Percentiles rank a stretch among this genome's conserved stretches.
These are phyloP conservation scores for Mortierella sp. DNA, from an alignment of 371 early-diverging fungal species.

Conservation along the genomic window DNA sequence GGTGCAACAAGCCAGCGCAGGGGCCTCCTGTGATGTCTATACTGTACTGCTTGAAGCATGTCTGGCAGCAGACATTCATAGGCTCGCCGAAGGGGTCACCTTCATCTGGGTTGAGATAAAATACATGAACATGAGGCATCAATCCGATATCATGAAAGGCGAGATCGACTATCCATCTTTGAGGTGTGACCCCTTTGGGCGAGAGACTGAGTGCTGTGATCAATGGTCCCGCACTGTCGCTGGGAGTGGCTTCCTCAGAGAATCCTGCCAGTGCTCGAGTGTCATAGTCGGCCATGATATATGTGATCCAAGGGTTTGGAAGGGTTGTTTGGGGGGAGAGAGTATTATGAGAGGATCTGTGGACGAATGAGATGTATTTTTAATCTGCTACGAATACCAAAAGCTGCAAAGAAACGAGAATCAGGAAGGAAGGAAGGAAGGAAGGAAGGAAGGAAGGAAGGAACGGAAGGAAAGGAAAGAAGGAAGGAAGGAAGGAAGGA, in stretches of 20 bases:
- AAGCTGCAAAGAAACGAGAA: no score
- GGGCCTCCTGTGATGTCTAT: neutral
- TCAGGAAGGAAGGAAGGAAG: no score
- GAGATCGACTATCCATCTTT: slow-evolving; percentile 37
- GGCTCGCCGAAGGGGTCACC: neutral
- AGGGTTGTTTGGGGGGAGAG: no score
- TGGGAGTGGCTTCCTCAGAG: neutral
- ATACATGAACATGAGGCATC: slow-evolving; percentile 31
- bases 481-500: neutral
- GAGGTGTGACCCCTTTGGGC: slow-evolving; percentile 23
- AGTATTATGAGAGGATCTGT: no score
- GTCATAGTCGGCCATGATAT: slow-evolving; percentile 2
- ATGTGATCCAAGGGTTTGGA: no score
- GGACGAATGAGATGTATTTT: no score
- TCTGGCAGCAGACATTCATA: slow-evolving; percentile 21
- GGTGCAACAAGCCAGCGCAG: slow-evolving; percentile 27
- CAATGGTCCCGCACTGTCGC: neutral
- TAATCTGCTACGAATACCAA: no score
- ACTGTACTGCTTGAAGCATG: slow-evolving; percentile 37
- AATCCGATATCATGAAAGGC: slow-evolving; percentile 30
- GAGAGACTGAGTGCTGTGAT: slow-evolving; percentile 18
- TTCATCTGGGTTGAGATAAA: slow-evolving; percentile 21
- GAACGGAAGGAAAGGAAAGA: neutral
- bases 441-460: no score
- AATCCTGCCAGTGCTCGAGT: neutral